Conservation (phyloP, 2,329 filamentous ascomycete genomes). For the Verticillium longisporum region DNA sequence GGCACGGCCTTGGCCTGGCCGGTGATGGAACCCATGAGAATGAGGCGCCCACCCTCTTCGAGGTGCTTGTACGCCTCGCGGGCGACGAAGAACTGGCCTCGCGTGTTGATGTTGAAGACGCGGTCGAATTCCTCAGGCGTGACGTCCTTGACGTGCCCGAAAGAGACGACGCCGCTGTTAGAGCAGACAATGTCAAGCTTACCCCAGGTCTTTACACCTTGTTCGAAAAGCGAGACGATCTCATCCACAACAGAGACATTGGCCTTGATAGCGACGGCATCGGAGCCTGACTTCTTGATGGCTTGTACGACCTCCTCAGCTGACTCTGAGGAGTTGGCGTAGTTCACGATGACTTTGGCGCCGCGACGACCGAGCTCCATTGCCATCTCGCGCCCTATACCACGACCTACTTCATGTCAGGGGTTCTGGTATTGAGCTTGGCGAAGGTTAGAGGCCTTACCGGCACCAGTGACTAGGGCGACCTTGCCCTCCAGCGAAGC, state of each 20-base stretch:
- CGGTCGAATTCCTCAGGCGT: slow-evolving; percentile 66
- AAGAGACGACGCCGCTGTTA: slow-evolving; percentile 63
- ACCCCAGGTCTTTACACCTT: slow-evolving; percentile 57
- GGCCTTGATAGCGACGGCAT: slow-evolving; percentile 59
- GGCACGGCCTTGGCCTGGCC: slow-evolving; percentile 61
- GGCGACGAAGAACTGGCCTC: slow-evolving; percentile 67
- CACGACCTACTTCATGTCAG: slow-evolving; percentile 34
- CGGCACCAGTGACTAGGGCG: slow-evolving; percentile 69
- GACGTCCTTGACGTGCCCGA: slow-evolving; percentile 62
- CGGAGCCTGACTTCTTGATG: slow-evolving; percentile 49
- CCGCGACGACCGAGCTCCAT: slow-evolving; percentile 49
- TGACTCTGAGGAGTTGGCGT: slow-evolving; percentile 47
- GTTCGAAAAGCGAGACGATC: slow-evolving; percentile 55
- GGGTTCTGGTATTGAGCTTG: background rate
- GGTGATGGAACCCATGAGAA: slow-evolving; percentile 69
- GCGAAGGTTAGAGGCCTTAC: slow-evolving; percentile 18
- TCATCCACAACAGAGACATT: slow-evolving; percentile 60
- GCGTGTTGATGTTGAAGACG: slow-evolving; percentile 61
- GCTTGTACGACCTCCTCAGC: slow-evolving; percentile 47
- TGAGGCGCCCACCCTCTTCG: slow-evolving; percentile 60
- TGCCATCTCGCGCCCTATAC: slow-evolving; percentile 53
- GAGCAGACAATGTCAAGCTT: slow-evolving; percentile 64
- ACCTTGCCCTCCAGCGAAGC: slow-evolving; percentile 76
- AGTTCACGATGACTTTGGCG: slow-evolving; percentile 53
- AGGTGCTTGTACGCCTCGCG: slow-evolving; percentile 65